Evolutionary conservation across 331 rosid genomes (phyloP).

Genomic region (Acacia concinna): DNA sequence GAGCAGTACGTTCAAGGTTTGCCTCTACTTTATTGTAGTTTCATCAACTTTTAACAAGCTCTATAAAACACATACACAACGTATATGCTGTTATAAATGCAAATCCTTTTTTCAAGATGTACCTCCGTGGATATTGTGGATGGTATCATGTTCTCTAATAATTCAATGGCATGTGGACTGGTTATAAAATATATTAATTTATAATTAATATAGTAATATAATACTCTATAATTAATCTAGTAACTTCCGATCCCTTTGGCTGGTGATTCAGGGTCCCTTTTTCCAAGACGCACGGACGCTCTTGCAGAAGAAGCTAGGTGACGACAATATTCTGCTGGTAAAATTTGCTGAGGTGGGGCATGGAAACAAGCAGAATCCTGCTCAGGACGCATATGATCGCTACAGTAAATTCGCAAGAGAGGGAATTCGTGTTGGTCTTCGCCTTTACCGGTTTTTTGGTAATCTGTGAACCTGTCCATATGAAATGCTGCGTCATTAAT

Average conservation of each 20-base stretch:
- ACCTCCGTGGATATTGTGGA: not conserved
- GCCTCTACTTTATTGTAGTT: not conserved
- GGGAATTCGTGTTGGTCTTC: slow-evolving; percentile 73
- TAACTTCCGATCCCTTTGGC: slow-evolving; percentile 22
- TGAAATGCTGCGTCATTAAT: not conserved
- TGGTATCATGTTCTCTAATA: not conserved
- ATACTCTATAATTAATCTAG: not conserved
- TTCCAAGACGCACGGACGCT: slow-evolving; percentile 46
- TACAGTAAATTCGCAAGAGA: slow-evolving; percentile 58
- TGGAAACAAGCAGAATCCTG: not conserved
- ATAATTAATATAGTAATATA: not conserved
- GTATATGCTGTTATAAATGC: not conserved
- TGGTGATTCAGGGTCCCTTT: slow-evolving; percentile 62
- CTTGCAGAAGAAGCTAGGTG: slow-evolving; percentile 73
- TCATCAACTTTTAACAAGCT: not conserved
- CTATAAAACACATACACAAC: not conserved
- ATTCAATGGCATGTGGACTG: not conserved
- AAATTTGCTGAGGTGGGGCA: slow-evolving; percentile 48
- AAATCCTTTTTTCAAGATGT: not conserved
- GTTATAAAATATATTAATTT: not conserved
- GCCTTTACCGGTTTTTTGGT: slow-evolving; percentile 71
- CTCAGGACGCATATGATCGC: slow-evolving; percentile 17
- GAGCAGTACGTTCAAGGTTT: slow-evolving; percentile 65
- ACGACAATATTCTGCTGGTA: slow-evolving; percentile 66
- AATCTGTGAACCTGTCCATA: slow-evolving; percentile 20